phyloP scores from a whole-genome alignment of 2,329 filamentous ascomycete species.

The Penicillium concentricum region DNA sequence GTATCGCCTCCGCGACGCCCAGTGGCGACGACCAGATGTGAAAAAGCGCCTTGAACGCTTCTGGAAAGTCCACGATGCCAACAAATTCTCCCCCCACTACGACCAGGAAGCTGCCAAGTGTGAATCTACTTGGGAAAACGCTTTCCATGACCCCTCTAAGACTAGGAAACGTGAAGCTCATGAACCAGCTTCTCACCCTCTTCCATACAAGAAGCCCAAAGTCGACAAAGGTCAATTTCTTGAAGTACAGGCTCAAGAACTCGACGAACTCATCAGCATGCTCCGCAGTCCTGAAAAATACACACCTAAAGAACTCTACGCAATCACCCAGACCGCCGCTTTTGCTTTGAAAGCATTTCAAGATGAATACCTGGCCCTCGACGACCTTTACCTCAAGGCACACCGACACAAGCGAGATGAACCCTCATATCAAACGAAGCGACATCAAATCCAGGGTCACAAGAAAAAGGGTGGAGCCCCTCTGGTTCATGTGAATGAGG shows the following conservation, averaged over 20 bases:
- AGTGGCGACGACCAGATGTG: slow-evolving; percentile 23
- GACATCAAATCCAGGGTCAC: slow-evolving; percentile 14
- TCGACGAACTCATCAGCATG: slow-evolving; percentile 38
- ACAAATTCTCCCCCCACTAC: slow-evolving; percentile 36
- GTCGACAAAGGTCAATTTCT: slow-evolving; percentile 38
- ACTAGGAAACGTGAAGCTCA: slow-evolving; percentile 30
- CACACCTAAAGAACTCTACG: slow-evolving; percentile 54
- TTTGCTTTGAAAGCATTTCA: slow-evolving; percentile 56
- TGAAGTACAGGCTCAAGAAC: slow-evolving; percentile 28
- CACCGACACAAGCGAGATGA: slow-evolving; percentile 44
- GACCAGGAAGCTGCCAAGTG: slow-evolving; percentile 31
- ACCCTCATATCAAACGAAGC: slow-evolving; percentile 38
- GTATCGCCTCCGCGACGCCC: slow-evolving; percentile 14
- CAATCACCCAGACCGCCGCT: slow-evolving; percentile 55
- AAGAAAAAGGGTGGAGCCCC: slow-evolving; percentile 22
- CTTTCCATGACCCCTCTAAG: slow-evolving; percentile 32
- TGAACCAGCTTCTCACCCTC: slow-evolving; percentile 27
- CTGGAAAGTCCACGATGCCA: slow-evolving; percentile 40
- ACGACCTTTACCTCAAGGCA: slow-evolving; percentile 49
- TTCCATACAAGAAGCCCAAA: slow-evolving; percentile 35
- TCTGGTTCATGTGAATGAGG: slow-evolving; percentile 18
- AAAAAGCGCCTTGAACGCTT: slow-evolving; percentile 33
- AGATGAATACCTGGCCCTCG: slow-evolving; percentile 56
- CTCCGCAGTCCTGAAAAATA: slow-evolving; percentile 42
- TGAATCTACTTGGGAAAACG: slow-evolving; percentile 33